Evolutionary conservation across 768 basidiomycete species (phyloP).

Genomic region (Hygrocybe coccinea): DNA sequence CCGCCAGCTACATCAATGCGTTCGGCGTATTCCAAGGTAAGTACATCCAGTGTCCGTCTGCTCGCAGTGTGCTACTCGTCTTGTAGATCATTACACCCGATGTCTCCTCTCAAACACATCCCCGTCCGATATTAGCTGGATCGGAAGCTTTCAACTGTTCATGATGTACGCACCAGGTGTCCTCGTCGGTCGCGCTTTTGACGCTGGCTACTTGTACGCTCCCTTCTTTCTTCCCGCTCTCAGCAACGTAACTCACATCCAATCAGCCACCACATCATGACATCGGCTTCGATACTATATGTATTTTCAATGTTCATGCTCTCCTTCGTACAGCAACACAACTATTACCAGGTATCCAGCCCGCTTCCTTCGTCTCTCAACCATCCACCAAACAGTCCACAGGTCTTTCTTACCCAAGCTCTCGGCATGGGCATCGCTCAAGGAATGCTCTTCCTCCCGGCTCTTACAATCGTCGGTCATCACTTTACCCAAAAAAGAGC

Average conservation of each 20-base stretch:
- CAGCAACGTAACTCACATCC: neutral
- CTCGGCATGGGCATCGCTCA: constrained; percentile 33
- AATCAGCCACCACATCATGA: constrained; percentile 34
- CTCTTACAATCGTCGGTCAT: constrained; percentile 35
- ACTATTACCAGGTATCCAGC: constrained; percentile 30
- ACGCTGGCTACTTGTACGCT: constrained; percentile 26
- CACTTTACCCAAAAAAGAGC: constrained; percentile 33
- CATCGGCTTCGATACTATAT: constrained; percentile 38
- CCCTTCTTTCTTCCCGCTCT: neutral
- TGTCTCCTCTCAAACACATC: constrained; percentile 34
- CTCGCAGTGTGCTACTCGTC: constrained; percentile 22
- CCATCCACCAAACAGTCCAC: neutral
- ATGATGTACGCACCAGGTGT: constrained; percentile 27
- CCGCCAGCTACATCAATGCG: constrained; percentile 39
- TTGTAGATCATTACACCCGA: constrained; percentile 40
- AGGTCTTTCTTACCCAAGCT: constrained; percentile 37
- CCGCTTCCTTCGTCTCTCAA: neutral
- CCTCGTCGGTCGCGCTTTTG: constrained; percentile 27
- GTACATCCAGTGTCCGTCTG: constrained; percentile 9
- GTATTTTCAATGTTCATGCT: constrained; percentile 37
- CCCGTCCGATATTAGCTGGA: constrained; percentile 42
- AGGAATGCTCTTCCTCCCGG: constrained; percentile 37
- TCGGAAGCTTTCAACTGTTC: constrained; percentile 35
- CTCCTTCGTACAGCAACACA: constrained; percentile 32
- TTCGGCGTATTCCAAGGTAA: constrained; percentile 43